Conservation (phyloP, 192 early-diverging fungal genomes). For the Dissophora ornata region DNA sequence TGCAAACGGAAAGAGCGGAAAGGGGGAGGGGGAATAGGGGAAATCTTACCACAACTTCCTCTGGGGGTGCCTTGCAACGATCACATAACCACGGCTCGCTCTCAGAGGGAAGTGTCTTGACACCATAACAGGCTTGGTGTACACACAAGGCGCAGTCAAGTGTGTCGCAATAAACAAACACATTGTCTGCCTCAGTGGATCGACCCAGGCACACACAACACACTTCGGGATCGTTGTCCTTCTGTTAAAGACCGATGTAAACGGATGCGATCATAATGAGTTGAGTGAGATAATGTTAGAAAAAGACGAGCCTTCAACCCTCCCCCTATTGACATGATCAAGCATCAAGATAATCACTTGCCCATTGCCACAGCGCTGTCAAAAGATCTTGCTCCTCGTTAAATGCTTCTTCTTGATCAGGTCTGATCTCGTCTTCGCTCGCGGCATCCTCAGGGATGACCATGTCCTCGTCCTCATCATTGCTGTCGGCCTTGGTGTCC, state of each 20-base stretch:
- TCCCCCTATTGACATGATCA: too few species aligned
- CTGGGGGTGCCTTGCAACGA: constrained; percentile 53
- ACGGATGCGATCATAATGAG: too few species aligned
- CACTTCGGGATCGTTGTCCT: constrained; percentile 62
- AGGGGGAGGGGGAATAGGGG: not conserved
- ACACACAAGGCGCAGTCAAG: constrained; percentile 38
- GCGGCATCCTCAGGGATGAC: constrained; percentile 44
- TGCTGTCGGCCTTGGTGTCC: constrained; percentile 36
- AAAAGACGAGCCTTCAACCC: too few species aligned
- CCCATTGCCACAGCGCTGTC: constrained; percentile 55
- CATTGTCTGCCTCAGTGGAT: constrained; percentile 58
- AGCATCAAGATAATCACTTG: constrained; percentile 6
- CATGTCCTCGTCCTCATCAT: constrained; percentile 52
- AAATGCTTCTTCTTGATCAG: constrained; percentile 30
- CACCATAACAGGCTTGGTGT: constrained; percentile 55
- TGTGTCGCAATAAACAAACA: constrained; percentile 66
- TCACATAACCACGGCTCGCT: constrained; percentile 61
- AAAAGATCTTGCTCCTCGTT: constrained; percentile 51
- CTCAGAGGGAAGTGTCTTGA: constrained; percentile 45
- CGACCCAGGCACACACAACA: constrained; percentile 65
- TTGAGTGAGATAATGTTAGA: too few species aligned
- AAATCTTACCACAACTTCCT: constrained; percentile 55
- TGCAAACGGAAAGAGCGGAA: not conserved
- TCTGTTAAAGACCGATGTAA: too few species aligned
- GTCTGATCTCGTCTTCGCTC: constrained; percentile 40